Conservation (phyloP, 2,329 filamentous ascomycete genomes). For the Dendrostoma leiphaemia region DNA sequence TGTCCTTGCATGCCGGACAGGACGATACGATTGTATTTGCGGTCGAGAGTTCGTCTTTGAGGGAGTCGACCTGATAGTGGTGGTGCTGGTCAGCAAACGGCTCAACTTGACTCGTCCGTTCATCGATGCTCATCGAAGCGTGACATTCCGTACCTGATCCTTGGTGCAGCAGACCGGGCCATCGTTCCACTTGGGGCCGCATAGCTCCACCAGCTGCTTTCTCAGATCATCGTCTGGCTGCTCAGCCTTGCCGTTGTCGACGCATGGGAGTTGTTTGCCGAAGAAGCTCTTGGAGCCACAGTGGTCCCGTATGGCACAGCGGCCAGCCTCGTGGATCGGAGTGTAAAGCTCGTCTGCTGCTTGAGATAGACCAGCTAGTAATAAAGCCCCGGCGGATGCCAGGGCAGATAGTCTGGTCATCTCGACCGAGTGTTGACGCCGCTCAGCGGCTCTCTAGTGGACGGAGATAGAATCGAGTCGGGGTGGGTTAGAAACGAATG, state of each 20-base stretch:
- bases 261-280: slow-evolving; percentile 83
- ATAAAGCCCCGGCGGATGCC: slow-evolving; percentile 31
- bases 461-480: not conserved
- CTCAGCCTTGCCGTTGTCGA: slow-evolving; percentile 81
- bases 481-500: not conserved
- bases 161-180: slow-evolving; percentile 81
- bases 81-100: not conserved
- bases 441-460: slow-evolving; percentile 13
- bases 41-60: slow-evolving; percentile 81
- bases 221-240: slow-evolving; percentile 71
- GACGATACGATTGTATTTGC: slow-evolving; percentile 87
- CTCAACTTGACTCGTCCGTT: not conserved
- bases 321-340: slow-evolving; percentile 76
- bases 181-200: slow-evolving; percentile 81
- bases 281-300: slow-evolving; percentile 92
- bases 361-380: slow-evolving; percentile 31
- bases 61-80: slow-evolving; percentile 62
- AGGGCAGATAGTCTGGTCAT: slow-evolving; percentile 39
- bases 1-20: slow-evolving; percentile 95
- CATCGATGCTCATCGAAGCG: not conserved
- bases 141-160: slow-evolving; percentile 62
- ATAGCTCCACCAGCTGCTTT: slow-evolving; percentile 77
- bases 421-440: slow-evolving; percentile 6
- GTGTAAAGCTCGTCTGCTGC: slow-evolving; percentile 35
- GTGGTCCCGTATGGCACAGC: slow-evolving; percentile 86